Conservation (phyloP, 2,329 filamentous ascomycete genomes). For the Aspergillus quadrilineatus region DNA sequence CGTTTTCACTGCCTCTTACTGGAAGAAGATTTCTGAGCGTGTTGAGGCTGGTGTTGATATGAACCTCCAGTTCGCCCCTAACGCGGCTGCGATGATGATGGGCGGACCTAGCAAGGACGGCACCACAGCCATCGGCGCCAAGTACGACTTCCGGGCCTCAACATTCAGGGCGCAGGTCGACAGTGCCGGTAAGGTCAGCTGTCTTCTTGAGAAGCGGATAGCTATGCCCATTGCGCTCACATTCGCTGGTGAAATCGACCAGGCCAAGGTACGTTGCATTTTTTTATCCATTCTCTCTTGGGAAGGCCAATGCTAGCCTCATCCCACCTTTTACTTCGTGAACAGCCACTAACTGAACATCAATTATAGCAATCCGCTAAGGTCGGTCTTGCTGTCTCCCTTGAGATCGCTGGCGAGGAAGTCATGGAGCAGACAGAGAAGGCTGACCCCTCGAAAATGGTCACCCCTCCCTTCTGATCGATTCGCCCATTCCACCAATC, state of each 20-base stretch:
- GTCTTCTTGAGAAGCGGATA: constrained; percentile 91
- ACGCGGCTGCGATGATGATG: constrained; percentile 67
- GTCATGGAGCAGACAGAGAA: constrained; percentile 79
- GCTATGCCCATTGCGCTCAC: constrained; percentile 89
- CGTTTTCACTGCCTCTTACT: constrained; percentile 86
- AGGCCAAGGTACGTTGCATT: constrained; percentile 73
- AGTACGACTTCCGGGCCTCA: constrained; percentile 96
- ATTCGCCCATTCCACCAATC: constrained; percentile 7
- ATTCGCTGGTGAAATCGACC: constrained; percentile 95
- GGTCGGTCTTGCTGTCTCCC: constrained; percentile 88
- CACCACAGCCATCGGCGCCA: constrained; percentile 85
- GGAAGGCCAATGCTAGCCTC: background rate
- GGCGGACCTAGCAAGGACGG: constrained; percentile 81
- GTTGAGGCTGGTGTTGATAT: constrained; percentile 95
- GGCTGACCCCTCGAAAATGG: constrained; percentile 43
- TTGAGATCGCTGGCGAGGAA: constrained; percentile 81
- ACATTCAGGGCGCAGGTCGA: constrained; percentile 96
- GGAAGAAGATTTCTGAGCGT: constrained; percentile 87
- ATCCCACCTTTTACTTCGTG: background rate
- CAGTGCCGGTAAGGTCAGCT: constrained; percentile 89
- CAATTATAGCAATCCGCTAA: constrained; percentile 82
- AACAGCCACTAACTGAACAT: constrained; percentile 15
- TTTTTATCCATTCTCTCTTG: background rate
- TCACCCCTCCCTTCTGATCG: constrained; percentile 52
- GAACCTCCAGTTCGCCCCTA: constrained; percentile 76